These are phyloP conservation scores for Puccinia polysora DNA, from an alignment of 1,284 basidiomycete genomes.

Conservation along the genomic window DNA sequence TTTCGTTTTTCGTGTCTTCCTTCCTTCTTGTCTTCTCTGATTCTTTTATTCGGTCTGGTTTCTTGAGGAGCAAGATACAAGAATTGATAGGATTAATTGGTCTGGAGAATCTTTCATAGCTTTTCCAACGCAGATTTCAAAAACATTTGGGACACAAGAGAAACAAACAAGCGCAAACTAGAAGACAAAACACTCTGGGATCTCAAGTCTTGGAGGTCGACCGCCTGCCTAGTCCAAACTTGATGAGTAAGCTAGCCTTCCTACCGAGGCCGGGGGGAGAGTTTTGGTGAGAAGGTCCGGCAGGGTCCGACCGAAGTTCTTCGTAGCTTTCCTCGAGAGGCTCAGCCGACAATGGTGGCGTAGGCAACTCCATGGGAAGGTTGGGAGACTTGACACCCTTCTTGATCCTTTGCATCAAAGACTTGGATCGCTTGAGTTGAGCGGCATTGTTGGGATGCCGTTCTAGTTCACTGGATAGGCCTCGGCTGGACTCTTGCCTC, in stretches of 20 bases:
- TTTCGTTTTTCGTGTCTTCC: too few species aligned
- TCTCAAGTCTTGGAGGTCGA: not conserved
- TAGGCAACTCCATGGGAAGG: slow-evolving; percentile 60
- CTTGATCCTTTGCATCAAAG: slow-evolving; percentile 73
- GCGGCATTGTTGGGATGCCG: not conserved
- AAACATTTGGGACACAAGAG: too few species aligned
- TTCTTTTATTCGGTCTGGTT: too few species aligned
- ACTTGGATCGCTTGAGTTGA: slow-evolving; percentile 63
- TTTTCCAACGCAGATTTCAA: too few species aligned
- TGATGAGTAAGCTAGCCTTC: slow-evolving; percentile 25
- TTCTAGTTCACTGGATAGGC: not conserved
- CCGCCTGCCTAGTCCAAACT: slow-evolving; percentile 18
- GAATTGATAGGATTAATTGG: too few species aligned
- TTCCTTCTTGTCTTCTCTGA: too few species aligned
- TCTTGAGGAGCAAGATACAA: too few species aligned
- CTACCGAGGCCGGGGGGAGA: not conserved
- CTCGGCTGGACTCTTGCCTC: not conserved
- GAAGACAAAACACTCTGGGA: too few species aligned
- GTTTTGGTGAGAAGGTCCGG: not conserved
- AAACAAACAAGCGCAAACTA: too few species aligned
- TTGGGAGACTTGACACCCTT: slow-evolving; percentile 76
- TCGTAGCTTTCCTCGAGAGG: not conserved
- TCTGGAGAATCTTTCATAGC: too few species aligned
- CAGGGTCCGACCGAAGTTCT: not conserved
- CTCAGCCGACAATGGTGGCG: not conserved